Conservation (phyloP, 805 yeast species). For the Kodamaea fukazawae region DNA sequence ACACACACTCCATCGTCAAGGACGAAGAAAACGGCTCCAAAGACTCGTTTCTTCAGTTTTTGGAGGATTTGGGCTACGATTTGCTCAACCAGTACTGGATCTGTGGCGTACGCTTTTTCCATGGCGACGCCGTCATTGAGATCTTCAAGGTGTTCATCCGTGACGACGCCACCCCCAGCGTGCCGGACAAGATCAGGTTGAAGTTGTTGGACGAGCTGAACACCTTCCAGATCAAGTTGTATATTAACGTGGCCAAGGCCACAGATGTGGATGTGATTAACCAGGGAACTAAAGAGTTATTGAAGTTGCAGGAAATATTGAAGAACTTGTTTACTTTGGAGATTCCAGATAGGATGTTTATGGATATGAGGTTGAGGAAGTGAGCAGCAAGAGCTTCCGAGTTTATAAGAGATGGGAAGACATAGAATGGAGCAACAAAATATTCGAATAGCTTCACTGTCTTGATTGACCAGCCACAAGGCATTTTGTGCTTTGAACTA, state of each 20-base stretch:
- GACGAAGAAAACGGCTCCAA: constrained; percentile 12
- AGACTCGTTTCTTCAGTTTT: constrained; percentile 39
- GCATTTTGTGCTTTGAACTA: too few species aligned
- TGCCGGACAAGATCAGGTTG: constrained; percentile 25
- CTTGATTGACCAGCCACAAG: too few species aligned
- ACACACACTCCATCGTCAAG: constrained; percentile 39
- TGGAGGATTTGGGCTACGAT: constrained; percentile 71
- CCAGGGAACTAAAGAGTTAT: constrained; percentile 61
- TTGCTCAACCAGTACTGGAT: constrained; percentile 60
- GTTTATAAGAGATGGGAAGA: too few species aligned
- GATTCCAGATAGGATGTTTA: constrained; percentile 73
- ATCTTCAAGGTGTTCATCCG: constrained; percentile 47
- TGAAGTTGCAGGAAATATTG: constrained; percentile 61
- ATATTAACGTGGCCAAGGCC: constrained; percentile 64
- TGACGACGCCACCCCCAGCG: constrained; percentile 24
- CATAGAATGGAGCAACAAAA: too few species aligned
- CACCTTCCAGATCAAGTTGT: constrained; percentile 59
- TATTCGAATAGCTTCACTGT: too few species aligned
- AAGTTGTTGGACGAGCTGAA: constrained; percentile 51
- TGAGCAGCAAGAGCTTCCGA: too few species aligned
- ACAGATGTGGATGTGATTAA: constrained; percentile 74
- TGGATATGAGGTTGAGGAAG: constrained; percentile 67
- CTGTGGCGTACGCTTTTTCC: constrained; percentile 59
- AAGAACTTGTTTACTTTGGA: constrained; percentile 64
- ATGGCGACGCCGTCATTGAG: constrained; percentile 60